Evolutionary conservation across 2,329 filamentous ascomycete genomes (phyloP), one percentile per base, ranked within the genome.

Genomic region (Penicillium paneum): DNA sequence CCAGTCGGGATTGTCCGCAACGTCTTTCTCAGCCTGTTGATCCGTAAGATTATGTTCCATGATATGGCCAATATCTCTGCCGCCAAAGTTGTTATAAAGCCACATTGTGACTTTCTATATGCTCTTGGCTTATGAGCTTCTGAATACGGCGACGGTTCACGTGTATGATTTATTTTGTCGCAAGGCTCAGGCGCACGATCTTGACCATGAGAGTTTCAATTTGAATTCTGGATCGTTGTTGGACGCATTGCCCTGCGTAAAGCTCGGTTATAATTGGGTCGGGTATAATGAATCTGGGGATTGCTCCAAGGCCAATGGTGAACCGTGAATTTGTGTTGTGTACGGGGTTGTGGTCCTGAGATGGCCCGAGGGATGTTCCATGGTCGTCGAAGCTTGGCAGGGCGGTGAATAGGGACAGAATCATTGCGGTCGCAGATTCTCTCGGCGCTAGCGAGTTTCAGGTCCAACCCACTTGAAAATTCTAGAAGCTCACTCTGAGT

Each of bases 121-220:
- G 1, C 84, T 81, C 56, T 57, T 82, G 40, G 75, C 71, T 0
- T 74, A 71, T 13, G 77, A 79, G 67, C 70, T 84, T 5, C 54
- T 79, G 2, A 78, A 83, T 65, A 83, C 82, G 41, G 71, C 74
- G 3, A 79, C 77, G 0, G 81, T 83, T 50, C 81, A 84, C 65
- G 83, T 82, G 7, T 84, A 81, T 63, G 80, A 83, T 48, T 83
- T 83, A 59, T 75, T 82, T n/a, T 19, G 52, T 3, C 57, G 58
- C 8, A 63, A 64, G 52, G 81, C 81, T 0, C 72, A 70, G 58
- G 77, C 76, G 65, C 82, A 85, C 67, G 82, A 85, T 67, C 65
- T 77, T 29, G 82, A 85, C 60, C 82, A 84, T 67, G 80, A 83
- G 71, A 76, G 76, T 58, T 83, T 83, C 60, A 76, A 77, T 52